Evolutionary conservation across 768 basidiomycete species (phyloP).

Genomic region (Agrocybe chaxingu): DNA sequence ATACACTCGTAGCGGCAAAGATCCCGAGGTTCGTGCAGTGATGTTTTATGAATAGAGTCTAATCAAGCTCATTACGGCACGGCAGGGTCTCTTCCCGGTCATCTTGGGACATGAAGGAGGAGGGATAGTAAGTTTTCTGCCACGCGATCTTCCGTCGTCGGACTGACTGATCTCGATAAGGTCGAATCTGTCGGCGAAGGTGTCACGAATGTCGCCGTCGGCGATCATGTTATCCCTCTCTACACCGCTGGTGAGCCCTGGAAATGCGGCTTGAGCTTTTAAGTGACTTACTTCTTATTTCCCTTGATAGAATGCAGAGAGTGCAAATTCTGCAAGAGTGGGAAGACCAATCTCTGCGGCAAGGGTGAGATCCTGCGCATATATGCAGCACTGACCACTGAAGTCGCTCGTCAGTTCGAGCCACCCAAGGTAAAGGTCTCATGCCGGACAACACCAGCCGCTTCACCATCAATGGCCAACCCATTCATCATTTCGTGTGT

Average conservation of each 20-base stretch:
- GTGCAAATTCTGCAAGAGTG: conserved; percentile 98
- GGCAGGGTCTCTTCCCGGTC: conserved; percentile 82
- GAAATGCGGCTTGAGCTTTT: background rate
- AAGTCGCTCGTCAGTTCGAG: conserved; percentile 55
- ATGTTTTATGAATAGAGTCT: background rate
- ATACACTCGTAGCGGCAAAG: conserved; percentile 94
- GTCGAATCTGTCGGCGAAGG: conserved; percentile 98
- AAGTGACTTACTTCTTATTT: background rate
- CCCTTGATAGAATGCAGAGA: conserved; percentile 75
- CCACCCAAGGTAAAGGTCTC: conserved; percentile 89
- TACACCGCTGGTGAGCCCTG: conserved; percentile 79
- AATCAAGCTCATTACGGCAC: conserved; percentile 11
- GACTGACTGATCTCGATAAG: conserved; percentile 34
- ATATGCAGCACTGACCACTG: too few species aligned
- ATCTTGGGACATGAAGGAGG: conserved; percentile 96
- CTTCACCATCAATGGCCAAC: conserved; percentile 86
- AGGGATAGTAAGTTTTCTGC: conserved; percentile 63
- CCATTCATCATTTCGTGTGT: conserved; percentile 88
- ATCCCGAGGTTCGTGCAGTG: conserved; percentile 72
- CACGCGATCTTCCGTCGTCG: background rate
- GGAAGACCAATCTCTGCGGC: conserved; percentile 98
- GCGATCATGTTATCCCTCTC: conserved; percentile 96
- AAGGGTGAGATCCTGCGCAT: conserved; percentile 49
- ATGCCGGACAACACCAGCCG: conserved; percentile 91
- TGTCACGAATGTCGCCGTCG: conserved; percentile 72